These are phyloP conservation scores for Magnaporthiopsis rhizophila DNA, from an alignment of 2,329 filamentous ascomycete genomes.

Conservation along the genomic window DNA sequence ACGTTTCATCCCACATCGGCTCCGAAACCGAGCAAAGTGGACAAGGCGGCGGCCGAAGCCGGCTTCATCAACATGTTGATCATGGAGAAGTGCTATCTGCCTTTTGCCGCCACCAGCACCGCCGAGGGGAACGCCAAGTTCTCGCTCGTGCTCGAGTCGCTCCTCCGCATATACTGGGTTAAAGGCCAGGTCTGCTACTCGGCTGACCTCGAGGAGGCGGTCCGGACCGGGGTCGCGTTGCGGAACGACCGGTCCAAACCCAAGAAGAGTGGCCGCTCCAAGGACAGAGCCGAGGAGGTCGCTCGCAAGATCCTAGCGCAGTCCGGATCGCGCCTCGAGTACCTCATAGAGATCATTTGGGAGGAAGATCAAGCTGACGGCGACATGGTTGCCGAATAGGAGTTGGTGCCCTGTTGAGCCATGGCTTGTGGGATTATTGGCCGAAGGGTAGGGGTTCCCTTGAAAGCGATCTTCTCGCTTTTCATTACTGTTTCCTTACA, in stretches of 20 bases:
- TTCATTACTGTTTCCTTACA: background rate
- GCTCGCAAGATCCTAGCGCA: conserved; percentile 35
- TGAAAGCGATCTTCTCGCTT: background rate
- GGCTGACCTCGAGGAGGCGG: conserved; percentile 28
- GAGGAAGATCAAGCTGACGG: conserved; percentile 10
- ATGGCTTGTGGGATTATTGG: background rate
- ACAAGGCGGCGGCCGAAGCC: conserved; percentile 27
- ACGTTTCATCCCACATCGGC: conserved; percentile 34
- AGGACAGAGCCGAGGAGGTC: conserved; percentile 28
- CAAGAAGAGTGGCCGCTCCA: conserved; percentile 23
- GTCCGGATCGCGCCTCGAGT: conserved; percentile 34
- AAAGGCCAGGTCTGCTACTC: conserved; percentile 27
- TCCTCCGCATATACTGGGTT: conserved; percentile 46
- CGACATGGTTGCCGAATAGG: background rate
- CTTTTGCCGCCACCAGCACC: conserved; percentile 54
- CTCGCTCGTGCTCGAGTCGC: conserved; percentile 57
- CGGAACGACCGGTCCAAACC: conserved; percentile 38
- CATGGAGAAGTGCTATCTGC: conserved; percentile 53
- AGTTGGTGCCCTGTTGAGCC: background rate
- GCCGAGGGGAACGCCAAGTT: conserved; percentile 66
- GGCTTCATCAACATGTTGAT: conserved; percentile 35
- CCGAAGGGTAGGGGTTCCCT: background rate
- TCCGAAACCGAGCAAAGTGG: conserved; percentile 32
- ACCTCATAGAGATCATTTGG: conserved; percentile 28
- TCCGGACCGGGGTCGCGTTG: conserved; percentile 39